Evolutionary conservation across 805 yeast genomes (phyloP).

Genomic region (Starmerella sp.): DNA sequence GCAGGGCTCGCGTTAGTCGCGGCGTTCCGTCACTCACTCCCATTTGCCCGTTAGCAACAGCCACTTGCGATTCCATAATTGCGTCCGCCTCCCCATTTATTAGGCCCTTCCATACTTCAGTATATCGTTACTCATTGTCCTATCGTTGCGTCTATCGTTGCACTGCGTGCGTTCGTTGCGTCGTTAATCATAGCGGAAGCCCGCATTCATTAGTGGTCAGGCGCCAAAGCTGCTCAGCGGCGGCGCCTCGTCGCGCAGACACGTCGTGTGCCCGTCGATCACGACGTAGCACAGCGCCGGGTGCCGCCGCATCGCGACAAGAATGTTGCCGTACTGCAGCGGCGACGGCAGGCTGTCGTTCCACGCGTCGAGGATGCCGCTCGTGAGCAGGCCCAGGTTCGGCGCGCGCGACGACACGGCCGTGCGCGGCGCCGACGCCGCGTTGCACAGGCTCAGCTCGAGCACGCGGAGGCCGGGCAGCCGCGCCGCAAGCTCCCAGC

Average conservation of each 20-base stretch:
- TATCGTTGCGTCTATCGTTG: too few species aligned
- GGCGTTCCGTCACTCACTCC: too few species aligned
- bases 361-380: constrained; percentile 20
- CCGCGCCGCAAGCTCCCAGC: constrained; percentile 17
- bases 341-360: constrained; percentile 18
- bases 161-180: not conserved
- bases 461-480: constrained; percentile 12
- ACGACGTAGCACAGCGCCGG: constrained; percentile 15
- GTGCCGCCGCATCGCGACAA: constrained; percentile 11
- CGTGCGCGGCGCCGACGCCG: not conserved
- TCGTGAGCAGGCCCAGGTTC: constrained; percentile 15
- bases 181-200: not conserved
- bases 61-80: too few species aligned
- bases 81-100: too few species aligned
- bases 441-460: constrained; percentile 6
- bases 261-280: constrained; percentile 15
- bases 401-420: constrained; percentile 3
- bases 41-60: too few species aligned
- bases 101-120: too few species aligned
- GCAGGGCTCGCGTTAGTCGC: too few species aligned
- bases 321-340: constrained; percentile 15
- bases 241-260: constrained; percentile 2
- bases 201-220: not conserved
- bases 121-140: too few species aligned
- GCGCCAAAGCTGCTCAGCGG: constrained; percentile 2